Evolutionary conservation across 202 grass and related monocot species (phyloP), one percentile per base, ranked within the genome.

Genomic region (Schoenoplectus triqueter): DNA sequence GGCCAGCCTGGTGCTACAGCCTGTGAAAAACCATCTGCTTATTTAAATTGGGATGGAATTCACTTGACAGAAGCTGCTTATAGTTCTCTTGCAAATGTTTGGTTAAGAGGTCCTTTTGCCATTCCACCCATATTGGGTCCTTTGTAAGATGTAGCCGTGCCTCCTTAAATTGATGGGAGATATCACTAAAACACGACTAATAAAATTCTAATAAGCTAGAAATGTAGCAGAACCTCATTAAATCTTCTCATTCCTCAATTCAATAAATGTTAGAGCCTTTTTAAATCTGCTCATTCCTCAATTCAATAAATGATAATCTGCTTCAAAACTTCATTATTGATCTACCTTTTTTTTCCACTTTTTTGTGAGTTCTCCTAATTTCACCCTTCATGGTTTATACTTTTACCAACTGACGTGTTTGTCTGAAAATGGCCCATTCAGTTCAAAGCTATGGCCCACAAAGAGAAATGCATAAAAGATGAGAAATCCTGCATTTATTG

Each of bases 11-110:
- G 91, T 5, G 74, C 86, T 0, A 84, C 73, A 7, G 47, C 80
- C 2, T 95, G 91, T 50, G 18, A 63, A 45, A 51, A 90, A 15
- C 89, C 91, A 10, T 84, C 87, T 1, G 40, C 52, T 1, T 85
- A 88, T 42, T 60, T 95, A 4, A 82, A 87, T 21, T 93, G 87
- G 90, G 93, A 95, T 54, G 90, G 88, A 10, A 52, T 89, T 49
- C 90, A 95, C 62, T 67, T 86, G 5, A 92, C 90, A 4, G 87
- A 95, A 48, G 78, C 91, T 14, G 89, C 87, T 21, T 82, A 95
- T 85, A 89, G 84, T 40, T 68, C 66, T 84, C 75, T 95, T 73
- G 89, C 86, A 45, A 13, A 85, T 2, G 87, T 73, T 21, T 95
- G 91, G 93, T 84, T 95, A 8, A 87, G 82, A 61, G 93, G 89